Percentiles rank a stretch among this genome's conserved stretches.
Conservation (phyloP, 2,329 filamentous ascomycete species). For the Diaporthe sp. region DNA sequence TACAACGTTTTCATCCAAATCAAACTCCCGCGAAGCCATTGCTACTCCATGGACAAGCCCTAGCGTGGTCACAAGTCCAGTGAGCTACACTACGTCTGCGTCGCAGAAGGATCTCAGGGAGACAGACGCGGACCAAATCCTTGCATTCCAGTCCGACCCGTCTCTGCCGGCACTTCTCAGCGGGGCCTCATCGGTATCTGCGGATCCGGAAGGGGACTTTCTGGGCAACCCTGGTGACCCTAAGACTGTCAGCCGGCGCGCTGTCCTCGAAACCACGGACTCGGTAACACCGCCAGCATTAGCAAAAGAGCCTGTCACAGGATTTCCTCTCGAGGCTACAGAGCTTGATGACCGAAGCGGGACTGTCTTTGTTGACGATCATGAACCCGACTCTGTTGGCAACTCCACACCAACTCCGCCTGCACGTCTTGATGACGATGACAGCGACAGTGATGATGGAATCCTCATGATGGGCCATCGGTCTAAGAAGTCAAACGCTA, state of each 20-base stretch:
- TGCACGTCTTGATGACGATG: constrained; percentile 56
- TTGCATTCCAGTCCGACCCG: constrained; percentile 72
- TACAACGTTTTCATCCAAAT: constrained; percentile 64
- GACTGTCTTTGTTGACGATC: constrained; percentile 45
- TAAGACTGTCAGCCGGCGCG: constrained; percentile 57
- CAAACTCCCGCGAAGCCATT: constrained; percentile 62
- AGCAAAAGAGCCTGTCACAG: constrained; percentile 58
- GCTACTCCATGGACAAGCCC: constrained; percentile 68
- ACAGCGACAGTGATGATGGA: constrained; percentile 68
- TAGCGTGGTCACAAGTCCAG: constrained; percentile 64
- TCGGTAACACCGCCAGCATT: constrained; percentile 67
- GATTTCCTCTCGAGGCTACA: constrained; percentile 60
- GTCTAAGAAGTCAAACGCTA: constrained; percentile 34
- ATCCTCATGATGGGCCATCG: constrained; percentile 57
- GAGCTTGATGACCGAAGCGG: constrained; percentile 48
- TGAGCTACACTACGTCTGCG: constrained; percentile 53
- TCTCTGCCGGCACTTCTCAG: constrained; percentile 74
- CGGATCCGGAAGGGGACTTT: constrained; percentile 72
- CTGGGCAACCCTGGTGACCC: constrained; percentile 65
- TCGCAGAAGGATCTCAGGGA: constrained; percentile 58
- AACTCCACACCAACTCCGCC: constrained; percentile 40
- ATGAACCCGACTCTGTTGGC: constrained; percentile 42
- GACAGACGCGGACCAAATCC: constrained; percentile 60
- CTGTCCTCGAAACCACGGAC: constrained; percentile 65
- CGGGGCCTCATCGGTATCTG: constrained; percentile 73